phyloP scores from a whole-genome alignment of 139 green algal species.

The Nannochloris sp. region DNA sequence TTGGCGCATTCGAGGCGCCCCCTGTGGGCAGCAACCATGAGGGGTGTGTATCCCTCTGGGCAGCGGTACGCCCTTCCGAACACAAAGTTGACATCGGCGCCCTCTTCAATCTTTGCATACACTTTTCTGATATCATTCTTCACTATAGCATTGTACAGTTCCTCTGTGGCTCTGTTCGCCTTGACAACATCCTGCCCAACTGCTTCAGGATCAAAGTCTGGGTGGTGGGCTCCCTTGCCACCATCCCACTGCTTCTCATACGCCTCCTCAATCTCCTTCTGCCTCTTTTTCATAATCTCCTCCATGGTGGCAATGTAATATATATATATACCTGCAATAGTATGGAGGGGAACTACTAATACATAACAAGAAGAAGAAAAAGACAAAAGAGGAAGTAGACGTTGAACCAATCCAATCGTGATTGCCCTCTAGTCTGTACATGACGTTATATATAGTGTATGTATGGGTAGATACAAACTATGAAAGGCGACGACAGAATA shows the following conservation, averaged over 20 bases:
- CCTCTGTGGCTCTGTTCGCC: constrained; percentile 65
- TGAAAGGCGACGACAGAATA: too few relatives aligned
- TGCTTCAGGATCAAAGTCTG: constrained; percentile 67
- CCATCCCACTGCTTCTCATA: constrained; percentile 78
- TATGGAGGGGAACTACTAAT: too few relatives aligned
- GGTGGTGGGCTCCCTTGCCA: constrained; percentile 74
- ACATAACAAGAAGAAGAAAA: too few relatives aligned
- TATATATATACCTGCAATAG: too few relatives aligned
- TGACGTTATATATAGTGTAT: too few relatives aligned
- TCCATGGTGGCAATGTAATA: constrained; percentile 36
- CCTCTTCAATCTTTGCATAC: constrained; percentile 90
- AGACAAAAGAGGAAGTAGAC: too few relatives aligned
- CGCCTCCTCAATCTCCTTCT: constrained; percentile 49
- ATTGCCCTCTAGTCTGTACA: too few relatives aligned
- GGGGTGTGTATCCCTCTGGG: constrained; percentile 80
- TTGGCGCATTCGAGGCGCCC: constrained; percentile 70
- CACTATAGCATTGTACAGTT: constrained; percentile 83
- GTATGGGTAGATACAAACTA: too few relatives aligned
- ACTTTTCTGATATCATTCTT: constrained; percentile 71
- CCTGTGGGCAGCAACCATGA: constrained; percentile 81
- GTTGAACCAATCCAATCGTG: too few relatives aligned
- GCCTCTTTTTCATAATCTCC: constrained; percentile 74
- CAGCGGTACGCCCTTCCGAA: constrained; percentile 74
- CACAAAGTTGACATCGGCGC: constrained; percentile 90
- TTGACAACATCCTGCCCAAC: constrained; percentile 32